Conservation (phyloP, 139 green algal species). For the Tetraselmis chui region DNA sequence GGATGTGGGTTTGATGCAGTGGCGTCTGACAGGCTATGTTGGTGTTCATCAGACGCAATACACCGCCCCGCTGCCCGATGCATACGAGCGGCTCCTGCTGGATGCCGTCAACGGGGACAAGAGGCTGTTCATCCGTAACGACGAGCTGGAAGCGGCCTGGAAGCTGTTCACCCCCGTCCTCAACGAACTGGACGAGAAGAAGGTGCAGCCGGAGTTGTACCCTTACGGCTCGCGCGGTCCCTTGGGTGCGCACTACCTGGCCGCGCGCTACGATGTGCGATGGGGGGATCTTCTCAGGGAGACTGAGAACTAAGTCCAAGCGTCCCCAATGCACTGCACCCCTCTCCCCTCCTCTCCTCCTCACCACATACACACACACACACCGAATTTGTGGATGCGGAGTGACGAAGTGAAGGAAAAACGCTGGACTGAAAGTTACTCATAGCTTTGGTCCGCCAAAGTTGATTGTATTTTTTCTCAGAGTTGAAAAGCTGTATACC, state of each 20-base stretch:
- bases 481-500: no score
- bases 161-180: constrained; percentile 92
- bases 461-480: no score
- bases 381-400: no score
- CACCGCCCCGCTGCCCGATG: constrained; percentile 73
- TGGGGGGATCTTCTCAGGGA: constrained; percentile 75
- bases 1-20: no score
- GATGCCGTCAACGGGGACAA: constrained; percentile 94
- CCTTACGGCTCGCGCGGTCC: constrained; percentile 93
- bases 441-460: no score
- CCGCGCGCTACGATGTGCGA: constrained; percentile 88
- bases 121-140: constrained; percentile 83
- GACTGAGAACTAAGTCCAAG: neutral
- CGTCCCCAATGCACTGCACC: no score
- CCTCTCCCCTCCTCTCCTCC: no score
- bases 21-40: no score
- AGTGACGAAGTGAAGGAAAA: no score
- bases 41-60: constrained; percentile 18
- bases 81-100: constrained; percentile 97
- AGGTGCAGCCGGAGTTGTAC: constrained; percentile 89
- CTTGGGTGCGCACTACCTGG: constrained; percentile 95
- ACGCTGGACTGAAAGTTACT: no score
- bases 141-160: constrained; percentile 95
- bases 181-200: constrained; percentile 40
- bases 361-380: no score